Evolutionary conservation across 202 grass and related monocot species (phyloP).

Genomic region (Brachypodium distachyon): DNA sequence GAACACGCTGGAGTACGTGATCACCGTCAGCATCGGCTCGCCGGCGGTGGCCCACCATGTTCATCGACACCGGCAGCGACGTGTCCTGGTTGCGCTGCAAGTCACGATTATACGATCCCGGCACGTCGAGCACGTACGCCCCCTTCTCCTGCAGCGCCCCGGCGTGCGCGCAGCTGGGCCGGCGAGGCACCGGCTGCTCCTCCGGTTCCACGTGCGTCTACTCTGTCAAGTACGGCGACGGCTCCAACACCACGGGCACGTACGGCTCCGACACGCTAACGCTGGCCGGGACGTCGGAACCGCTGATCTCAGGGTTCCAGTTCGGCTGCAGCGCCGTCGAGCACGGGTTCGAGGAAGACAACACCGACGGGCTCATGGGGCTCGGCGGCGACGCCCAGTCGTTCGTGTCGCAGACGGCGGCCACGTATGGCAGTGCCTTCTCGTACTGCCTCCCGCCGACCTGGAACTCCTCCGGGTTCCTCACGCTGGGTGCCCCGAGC

Average conservation of each 20-base stretch:
- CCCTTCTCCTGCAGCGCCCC: conserved; percentile 25
- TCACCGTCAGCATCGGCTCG: conserved; percentile 43
- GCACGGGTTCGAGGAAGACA: conserved; percentile 9
- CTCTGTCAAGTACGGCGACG: conserved; percentile 31
- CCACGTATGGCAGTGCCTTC: conserved; percentile 38
- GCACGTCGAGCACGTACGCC: conserved; percentile 25
- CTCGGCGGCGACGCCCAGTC: conserved; percentile 41
- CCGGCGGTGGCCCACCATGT: conserved; percentile 19
- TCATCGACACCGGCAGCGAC: conserved; percentile 54
- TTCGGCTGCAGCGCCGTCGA: conserved; percentile 45
- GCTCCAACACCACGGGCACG: conserved; percentile 21
- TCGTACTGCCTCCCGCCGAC: conserved; percentile 53
- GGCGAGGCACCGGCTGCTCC: neutral
- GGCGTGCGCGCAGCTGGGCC: neutral
- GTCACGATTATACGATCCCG: conserved; percentile 26
- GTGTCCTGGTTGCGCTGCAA: conserved; percentile 59
- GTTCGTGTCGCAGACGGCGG: conserved; percentile 30
- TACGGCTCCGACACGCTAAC: conserved; percentile 39
- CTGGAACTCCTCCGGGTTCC: neutral
- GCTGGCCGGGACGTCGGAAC: no score
- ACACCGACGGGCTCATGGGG: conserved; percentile 40
- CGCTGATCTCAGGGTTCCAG: conserved; percentile 40
- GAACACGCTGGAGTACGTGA: conserved; percentile 26
- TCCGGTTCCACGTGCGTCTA: conserved; percentile 22
- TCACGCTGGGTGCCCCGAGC: conserved; percentile 7